phyloP scores from a whole-genome alignment of 495 filamentous ascomycete genomes.

The Penicillium taxi region DNA sequence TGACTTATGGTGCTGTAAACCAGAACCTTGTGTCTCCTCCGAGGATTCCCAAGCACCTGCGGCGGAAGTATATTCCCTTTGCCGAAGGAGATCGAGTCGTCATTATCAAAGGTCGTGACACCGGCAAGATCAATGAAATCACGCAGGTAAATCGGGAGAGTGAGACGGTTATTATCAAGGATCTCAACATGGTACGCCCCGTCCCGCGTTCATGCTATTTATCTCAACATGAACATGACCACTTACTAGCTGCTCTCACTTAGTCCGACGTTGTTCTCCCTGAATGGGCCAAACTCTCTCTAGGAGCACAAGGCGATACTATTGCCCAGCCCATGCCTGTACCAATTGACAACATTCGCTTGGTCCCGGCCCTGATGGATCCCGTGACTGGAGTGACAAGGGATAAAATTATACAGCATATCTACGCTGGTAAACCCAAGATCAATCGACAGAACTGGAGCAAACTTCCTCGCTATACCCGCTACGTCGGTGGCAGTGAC shows the following conservation, averaged over 20 bases:
- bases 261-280: slow-evolving; percentile 55
- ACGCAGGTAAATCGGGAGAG: slow-evolving; percentile 44
- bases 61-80: slow-evolving; percentile 55
- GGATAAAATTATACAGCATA: slow-evolving; percentile 68
- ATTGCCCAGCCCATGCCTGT: slow-evolving; percentile 44
- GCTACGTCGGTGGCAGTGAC: slow-evolving; percentile 38
- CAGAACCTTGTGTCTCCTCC: slow-evolving; percentile 28
- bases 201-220: background rate
- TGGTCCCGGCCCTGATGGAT: slow-evolving; percentile 74
- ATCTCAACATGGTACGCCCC: slow-evolving; percentile 57
- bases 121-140: slow-evolving; percentile 72
- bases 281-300: slow-evolving; percentile 38
- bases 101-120: slow-evolving; percentile 63
- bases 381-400: slow-evolving; percentile 52
- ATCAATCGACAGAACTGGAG: slow-evolving; percentile 26
- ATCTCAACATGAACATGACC: background rate
- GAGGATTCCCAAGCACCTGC: slow-evolving; percentile 35
- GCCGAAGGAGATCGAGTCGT: slow-evolving; percentile 68
- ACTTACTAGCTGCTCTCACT: slow-evolving; percentile 7
- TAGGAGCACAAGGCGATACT: slow-evolving; percentile 35
- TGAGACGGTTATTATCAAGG: slow-evolving; percentile 54
- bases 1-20: slow-evolving; percentile 45
- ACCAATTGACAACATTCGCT: slow-evolving; percentile 61
- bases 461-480: slow-evolving; percentile 31
- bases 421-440: slow-evolving; percentile 36